Base-by-base conservation (phyloP, 352 stramenopile genomes). In the Chrysophaeum taylorii region DNA sequence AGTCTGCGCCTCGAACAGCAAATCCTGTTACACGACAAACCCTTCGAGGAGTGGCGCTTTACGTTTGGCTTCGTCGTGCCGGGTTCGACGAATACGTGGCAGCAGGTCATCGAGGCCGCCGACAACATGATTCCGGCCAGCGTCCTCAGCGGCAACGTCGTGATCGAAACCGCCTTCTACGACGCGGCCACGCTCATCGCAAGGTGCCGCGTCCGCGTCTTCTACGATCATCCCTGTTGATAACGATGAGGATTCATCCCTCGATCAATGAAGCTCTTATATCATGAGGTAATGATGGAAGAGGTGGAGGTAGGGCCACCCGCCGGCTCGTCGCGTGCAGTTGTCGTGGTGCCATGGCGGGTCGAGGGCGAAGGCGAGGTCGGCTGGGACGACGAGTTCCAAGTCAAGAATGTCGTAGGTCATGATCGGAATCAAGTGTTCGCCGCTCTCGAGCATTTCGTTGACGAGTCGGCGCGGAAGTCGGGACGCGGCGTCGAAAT, bases 91-190 rank as follows among this genome's bases (percentile, higher is more conserved):
- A 97, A 97, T 76, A 90, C 83, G 15, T 97, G 92, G 92, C 89
- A 97, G 73, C 90, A 97, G 70, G 96, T 89, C 2, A 97, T 97
- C 64, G 87, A 94, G 64, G 84, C 89, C 0, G 89, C 89, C 0
- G 85, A 85, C 0, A 36, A 66, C 18, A 66, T 66, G 64, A 14
- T 70, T 5, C 64, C 43, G 31, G 70, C 67, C 15, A 33, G 67
- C 21, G 35, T 82, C 12, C 50, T 70, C 42, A 93, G 84, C 48
- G 92, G 90, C 16, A 91, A 96, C 63, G 81, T 96, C 41, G 93
- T 86, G 43, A 96, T 97, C 54, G 92, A 97, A 73, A 97, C 91
- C 9, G 87, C 80, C n/a, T 97, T 97, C 75, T 96, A 94, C 77
- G 90, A 96, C 75, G 91, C 84, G 37, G 78, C 92, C 53, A 73